These are phyloP conservation scores for Corymbia citriodora DNA, from an alignment of 441 rosid genomes.

Conservation along the genomic window DNA sequence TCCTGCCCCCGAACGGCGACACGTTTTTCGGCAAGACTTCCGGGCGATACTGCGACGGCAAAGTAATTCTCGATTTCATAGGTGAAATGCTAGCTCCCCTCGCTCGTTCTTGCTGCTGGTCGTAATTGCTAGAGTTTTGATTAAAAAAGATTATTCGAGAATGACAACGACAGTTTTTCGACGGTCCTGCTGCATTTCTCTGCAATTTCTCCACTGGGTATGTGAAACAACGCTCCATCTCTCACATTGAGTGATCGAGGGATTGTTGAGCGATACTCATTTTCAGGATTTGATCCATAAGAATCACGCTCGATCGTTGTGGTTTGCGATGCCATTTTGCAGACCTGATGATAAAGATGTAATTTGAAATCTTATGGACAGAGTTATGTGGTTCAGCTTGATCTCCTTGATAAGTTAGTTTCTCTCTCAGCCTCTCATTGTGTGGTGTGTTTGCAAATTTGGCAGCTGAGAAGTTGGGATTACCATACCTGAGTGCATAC, in stretches of 20 bases:
- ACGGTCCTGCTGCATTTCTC: background rate
- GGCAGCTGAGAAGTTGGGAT: constrained; percentile 8
- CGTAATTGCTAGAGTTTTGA: background rate
- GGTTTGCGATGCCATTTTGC: background rate
- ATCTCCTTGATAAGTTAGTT: background rate
- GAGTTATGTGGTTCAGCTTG: background rate
- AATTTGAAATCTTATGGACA: background rate
- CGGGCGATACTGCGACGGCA: background rate
- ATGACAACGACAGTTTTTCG: background rate
- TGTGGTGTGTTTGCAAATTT: background rate
- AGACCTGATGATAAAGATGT: background rate
- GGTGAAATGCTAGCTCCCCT: background rate
- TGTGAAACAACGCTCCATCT: background rate
- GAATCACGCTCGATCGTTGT: background rate
- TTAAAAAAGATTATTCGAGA: background rate
- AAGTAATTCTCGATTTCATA: background rate
- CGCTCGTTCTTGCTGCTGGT: too few species aligned
- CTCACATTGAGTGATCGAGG: background rate
- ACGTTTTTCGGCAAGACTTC: background rate
- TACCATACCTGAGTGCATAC: constrained; percentile 4
- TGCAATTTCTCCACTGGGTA: background rate
- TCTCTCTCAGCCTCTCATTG: background rate
- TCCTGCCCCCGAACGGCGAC: background rate
- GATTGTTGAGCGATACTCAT: background rate
- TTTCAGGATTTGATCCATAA: background rate